Percentiles rank a stretch among this genome's conserved stretches.
Conservation (phyloP, 2,329 filamentous ascomycete genomes). For the Laburnicola sp. region DNA sequence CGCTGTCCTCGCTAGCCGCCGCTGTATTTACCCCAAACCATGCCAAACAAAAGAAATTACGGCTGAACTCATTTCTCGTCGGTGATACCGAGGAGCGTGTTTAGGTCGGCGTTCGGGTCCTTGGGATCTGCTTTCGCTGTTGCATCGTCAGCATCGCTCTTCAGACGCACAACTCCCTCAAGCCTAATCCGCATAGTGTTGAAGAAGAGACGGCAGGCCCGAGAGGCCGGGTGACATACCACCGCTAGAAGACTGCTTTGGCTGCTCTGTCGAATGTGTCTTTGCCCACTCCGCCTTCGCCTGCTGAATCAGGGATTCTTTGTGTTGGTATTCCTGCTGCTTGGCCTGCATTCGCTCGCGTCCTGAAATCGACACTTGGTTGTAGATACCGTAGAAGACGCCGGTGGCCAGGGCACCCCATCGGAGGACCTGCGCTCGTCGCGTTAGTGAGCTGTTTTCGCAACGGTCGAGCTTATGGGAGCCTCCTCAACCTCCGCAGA, state of each 20-base stretch:
- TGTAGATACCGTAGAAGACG: conserved; percentile 92
- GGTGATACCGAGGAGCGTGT: conserved; percentile 58
- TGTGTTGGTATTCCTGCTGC: conserved; percentile 84
- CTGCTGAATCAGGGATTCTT: conserved; percentile 87
- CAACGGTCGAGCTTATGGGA: conserved; percentile 7
- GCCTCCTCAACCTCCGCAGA: background rate
- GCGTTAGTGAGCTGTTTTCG: conserved; percentile 26
- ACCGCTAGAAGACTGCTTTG: conserved; percentile 31
- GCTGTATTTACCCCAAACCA: conserved; percentile 24
- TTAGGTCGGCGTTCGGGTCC: conserved; percentile 90
- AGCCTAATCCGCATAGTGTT: conserved; percentile 48
- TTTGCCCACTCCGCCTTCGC: conserved; percentile 89
- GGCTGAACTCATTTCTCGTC: conserved; percentile 36
- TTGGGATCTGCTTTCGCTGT: conserved; percentile 67
- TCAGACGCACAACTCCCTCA: background rate
- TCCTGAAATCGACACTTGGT: conserved; percentile 79
- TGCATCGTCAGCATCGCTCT: conserved; percentile 32
- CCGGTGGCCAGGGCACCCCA: conserved; percentile 92
- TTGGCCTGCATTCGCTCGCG: conserved; percentile 70
- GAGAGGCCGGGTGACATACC: conserved; percentile 25
- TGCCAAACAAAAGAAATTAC: conserved; percentile 28
- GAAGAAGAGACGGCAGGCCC: background rate
- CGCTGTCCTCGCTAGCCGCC: conserved; percentile 18
- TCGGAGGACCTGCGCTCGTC: conserved; percentile 76
- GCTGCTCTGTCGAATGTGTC: conserved; percentile 59